Base-by-base conservation (phyloP, 2,329 filamentous ascomycete genomes). In the Aspergillus fischeri region DNA sequence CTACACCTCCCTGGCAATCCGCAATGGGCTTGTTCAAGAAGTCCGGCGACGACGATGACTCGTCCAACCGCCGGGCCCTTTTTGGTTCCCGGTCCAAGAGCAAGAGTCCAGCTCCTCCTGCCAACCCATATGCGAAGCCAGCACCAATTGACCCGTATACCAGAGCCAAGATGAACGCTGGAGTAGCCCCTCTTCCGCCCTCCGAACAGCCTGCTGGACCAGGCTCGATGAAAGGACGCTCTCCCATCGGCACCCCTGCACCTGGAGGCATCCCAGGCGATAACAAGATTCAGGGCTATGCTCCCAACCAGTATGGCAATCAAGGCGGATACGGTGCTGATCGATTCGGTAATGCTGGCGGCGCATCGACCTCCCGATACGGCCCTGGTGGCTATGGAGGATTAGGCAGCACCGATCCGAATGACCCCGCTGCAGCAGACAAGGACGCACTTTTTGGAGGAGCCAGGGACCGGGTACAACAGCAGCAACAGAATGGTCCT, bases 381-480 rank as follows among this genome's bases (percentile, higher is more conserved):
- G 75, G 78, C 45, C 64, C 75, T 59, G 78, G 80, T 60, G 81
- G 82, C 52, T 84, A 84, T 61, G 82, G 82, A 58, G 82, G 81
- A n/a, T 69, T 85, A 55, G 83, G 82, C 49, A 73, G 77, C 49
- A 65, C 71, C 51, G 75, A 78, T 60, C 77, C 78, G 52, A 78
- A 80, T 54, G 79, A 83, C 61, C 79, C 80, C 35, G 70, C 74
- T 59, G 74, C 74, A 51, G 77, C 75, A 11, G 83, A 86, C 56
- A 76, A 83, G 59, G 80, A 83, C 65, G 82, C 81, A 49, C 76
- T 87, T 2, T 86, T 87, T 57, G 84, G 83, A 24, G 81, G 81
- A 58, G 83, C 84, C 2, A 70, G 75, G 20, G 73, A 83, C 54
- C 73, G 83, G 53, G 69, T 73, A 44, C 77, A 83, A 63, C 75